phyloP scores from a whole-genome alignment of 495 filamentous ascomycete species.

The Podospora fimiseda region DNA sequence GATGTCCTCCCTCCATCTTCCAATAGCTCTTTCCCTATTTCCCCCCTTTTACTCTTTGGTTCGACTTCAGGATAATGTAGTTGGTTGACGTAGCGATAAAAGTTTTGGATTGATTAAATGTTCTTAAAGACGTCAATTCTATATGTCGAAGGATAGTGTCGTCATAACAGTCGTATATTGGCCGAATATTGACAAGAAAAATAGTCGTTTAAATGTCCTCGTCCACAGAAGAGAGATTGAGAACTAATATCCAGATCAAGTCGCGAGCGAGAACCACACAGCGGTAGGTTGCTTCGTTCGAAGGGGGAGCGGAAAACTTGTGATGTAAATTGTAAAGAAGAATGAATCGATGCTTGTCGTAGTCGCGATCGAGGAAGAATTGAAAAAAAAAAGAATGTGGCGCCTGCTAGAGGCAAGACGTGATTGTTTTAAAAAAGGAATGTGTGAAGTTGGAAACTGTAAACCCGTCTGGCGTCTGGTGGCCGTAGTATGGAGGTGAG shows the following conservation, averaged over 20 bases:
- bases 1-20: slow-evolving; percentile 25
- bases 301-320: no score
- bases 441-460: slow-evolving; percentile 22
- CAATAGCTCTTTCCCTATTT: slow-evolving; percentile 3
- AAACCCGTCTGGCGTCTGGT: slow-evolving; percentile 17
- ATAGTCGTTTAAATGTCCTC: background rate
- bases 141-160: slow-evolving; percentile 11
- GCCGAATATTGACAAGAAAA: slow-evolving; percentile 3
- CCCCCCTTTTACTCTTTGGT: slow-evolving; percentile 6
- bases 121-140: slow-evolving; percentile 12
- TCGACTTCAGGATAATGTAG: background rate
- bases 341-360: no score
- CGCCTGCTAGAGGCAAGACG: slow-evolving; percentile 39
- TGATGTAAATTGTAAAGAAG: no score
- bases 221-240: background rate
- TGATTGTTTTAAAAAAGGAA: slow-evolving; percentile 25
- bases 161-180: slow-evolving; percentile 29
- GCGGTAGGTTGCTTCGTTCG: no score
- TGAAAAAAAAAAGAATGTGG: slow-evolving; percentile 37
- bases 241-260: background rate
- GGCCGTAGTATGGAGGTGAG: slow-evolving; percentile 3
- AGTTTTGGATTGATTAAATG: background rate
- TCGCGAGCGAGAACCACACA: background rate
- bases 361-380: no score
- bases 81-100: slow-evolving; percentile 10